phyloP scores from a whole-genome alignment of 805 yeast genomes.

The Candida saitoana region DNA sequence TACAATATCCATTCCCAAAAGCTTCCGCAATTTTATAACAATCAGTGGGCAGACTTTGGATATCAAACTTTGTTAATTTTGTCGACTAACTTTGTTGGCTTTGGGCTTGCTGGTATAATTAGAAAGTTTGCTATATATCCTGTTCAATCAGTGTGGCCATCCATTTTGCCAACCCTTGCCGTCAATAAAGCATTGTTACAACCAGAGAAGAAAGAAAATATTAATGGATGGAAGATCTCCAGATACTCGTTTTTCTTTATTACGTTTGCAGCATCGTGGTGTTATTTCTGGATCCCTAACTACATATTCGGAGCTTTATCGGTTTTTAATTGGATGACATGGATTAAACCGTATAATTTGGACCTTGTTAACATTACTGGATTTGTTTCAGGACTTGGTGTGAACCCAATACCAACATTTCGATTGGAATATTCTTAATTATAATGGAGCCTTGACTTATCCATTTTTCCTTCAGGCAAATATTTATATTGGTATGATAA shows the following conservation, averaged over 20 bases:
- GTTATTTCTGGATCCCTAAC: slow-evolving; percentile 45
- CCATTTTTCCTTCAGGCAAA: slow-evolving; percentile 35
- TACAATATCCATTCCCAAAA: slow-evolving; percentile 23
- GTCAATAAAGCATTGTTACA: slow-evolving; percentile 24
- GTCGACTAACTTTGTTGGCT: slow-evolving; percentile 23
- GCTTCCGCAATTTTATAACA: slow-evolving; percentile 18
- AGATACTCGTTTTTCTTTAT: slow-evolving; percentile 20
- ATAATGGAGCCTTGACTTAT: slow-evolving; percentile 28
- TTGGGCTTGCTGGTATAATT: slow-evolving; percentile 27
- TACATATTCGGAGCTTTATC: slow-evolving; percentile 41
- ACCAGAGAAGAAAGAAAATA: slow-evolving; percentile 20
- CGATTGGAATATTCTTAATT: slow-evolving; percentile 45
- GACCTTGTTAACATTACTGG: slow-evolving; percentile 51
- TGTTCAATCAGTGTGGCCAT: slow-evolving; percentile 23
- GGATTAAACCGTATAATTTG: slow-evolving; percentile 52
- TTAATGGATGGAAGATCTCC: slow-evolving; percentile 29
- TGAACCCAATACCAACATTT: slow-evolving; percentile 51
- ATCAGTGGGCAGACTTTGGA: slow-evolving; percentile 24
- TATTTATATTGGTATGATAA: slow-evolving; percentile 14
- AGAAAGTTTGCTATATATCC: slow-evolving; percentile 26
- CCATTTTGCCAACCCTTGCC: slow-evolving; percentile 25
- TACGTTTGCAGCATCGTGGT: slow-evolving; percentile 24
- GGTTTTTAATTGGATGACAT: slow-evolving; percentile 51
- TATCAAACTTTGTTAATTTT: slow-evolving; percentile 20
- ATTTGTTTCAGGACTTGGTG: slow-evolving; percentile 41